Percentiles rank a stretch among this genome's conserved stretches.
Evolutionary conservation across 345 rosid species (phyloP).

Genomic region (Excoecaria cochinchinensis): DNA sequence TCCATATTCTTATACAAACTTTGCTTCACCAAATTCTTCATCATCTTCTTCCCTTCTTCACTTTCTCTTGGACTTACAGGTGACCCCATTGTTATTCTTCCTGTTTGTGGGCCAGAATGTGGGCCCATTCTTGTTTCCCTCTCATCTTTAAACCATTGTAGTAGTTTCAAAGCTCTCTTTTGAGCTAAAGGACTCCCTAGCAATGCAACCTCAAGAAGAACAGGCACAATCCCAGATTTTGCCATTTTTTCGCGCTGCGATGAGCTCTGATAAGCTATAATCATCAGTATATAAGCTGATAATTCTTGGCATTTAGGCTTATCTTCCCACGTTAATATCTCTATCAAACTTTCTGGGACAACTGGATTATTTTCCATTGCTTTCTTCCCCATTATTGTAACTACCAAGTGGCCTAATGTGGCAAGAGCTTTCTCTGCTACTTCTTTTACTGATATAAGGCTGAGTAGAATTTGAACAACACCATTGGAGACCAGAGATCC

Average conservation of each 20-base stretch:
- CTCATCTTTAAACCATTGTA: constrained; percentile 94
- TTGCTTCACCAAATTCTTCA: constrained; percentile 80
- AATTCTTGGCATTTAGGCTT: constrained; percentile 81
- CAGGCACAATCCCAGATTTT: constrained; percentile 72
- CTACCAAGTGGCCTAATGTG: constrained; percentile 68
- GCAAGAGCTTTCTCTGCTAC: constrained; percentile 73
- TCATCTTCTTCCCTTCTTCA: constrained; percentile 67
- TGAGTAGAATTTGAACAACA: constrained; percentile 47
- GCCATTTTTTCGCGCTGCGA: constrained; percentile 70
- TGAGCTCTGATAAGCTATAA: constrained; percentile 80
- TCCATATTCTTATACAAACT: constrained; percentile 88
- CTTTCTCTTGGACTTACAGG: constrained; percentile 50
- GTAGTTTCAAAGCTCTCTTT: constrained; percentile 72
- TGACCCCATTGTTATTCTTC: constrained; percentile 53
- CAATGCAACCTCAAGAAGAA: constrained; percentile 64
- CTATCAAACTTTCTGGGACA: constrained; percentile 67
- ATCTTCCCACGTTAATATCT: constrained; percentile 84
- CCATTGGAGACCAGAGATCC: constrained; percentile 54
- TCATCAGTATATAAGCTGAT: constrained; percentile 74
- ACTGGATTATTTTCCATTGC: constrained; percentile 55
- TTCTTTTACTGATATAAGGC: constrained; percentile 40
- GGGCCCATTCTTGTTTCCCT: constrained; percentile 79
- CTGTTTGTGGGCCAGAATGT: constrained; percentile 88
- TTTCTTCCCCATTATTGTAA: constrained; percentile 73
- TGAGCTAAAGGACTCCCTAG: constrained; percentile 77